These are phyloP conservation scores for Alternaria incomplexa DNA, from an alignment of 2,329 filamentous ascomycete genomes.

Conservation along the genomic window DNA sequence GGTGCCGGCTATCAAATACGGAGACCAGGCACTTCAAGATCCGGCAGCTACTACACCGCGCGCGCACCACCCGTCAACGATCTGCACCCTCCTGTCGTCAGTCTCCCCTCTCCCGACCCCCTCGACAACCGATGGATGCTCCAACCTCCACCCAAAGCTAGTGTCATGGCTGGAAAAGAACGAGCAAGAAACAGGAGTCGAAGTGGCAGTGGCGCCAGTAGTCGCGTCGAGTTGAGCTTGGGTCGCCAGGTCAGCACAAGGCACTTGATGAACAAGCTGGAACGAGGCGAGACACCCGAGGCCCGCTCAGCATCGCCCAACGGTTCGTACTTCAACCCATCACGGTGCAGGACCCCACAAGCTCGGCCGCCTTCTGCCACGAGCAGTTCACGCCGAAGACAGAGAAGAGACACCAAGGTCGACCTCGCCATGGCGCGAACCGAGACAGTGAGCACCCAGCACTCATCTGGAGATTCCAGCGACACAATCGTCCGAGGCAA, in stretches of 20 bases:
- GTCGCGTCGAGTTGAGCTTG: slow-evolving; percentile 47
- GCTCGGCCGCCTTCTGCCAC: slow-evolving; percentile 37
- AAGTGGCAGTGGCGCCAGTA: slow-evolving; percentile 56
- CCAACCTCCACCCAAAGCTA: slow-evolving; percentile 86
- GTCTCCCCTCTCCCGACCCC: slow-evolving; percentile 71
- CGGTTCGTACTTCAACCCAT: slow-evolving; percentile 41
- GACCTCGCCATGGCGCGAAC: slow-evolving; percentile 27
- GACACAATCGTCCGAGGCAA: slow-evolving; percentile 29
- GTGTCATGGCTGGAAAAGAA: slow-evolving; percentile 87
- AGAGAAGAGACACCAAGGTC: slow-evolving; percentile 37
- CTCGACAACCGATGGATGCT: slow-evolving; percentile 89
- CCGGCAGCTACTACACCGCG: slow-evolving; percentile 46
- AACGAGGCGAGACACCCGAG: slow-evolving; percentile 44
- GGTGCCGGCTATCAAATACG: slow-evolving; percentile 23
- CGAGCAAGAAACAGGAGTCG: slow-evolving; percentile 66
- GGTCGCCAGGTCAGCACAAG: slow-evolving; percentile 49
- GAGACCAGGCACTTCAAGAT: slow-evolving; percentile 39
- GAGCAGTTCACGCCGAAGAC: slow-evolving; percentile 37
- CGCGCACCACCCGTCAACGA: slow-evolving; percentile 79
- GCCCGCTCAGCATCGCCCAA: slow-evolving; percentile 44
- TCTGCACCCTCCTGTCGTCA: slow-evolving; percentile 83
- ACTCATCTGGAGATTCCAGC: slow-evolving; percentile 32
- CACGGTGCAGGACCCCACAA: slow-evolving; percentile 35
- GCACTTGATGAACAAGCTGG: slow-evolving; percentile 45
- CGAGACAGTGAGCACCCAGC: slow-evolving; percentile 25